These are phyloP conservation scores for Tremella mesenterica DNA, from an alignment of 768 basidiomycete genomes.

Conservation along the genomic window DNA sequence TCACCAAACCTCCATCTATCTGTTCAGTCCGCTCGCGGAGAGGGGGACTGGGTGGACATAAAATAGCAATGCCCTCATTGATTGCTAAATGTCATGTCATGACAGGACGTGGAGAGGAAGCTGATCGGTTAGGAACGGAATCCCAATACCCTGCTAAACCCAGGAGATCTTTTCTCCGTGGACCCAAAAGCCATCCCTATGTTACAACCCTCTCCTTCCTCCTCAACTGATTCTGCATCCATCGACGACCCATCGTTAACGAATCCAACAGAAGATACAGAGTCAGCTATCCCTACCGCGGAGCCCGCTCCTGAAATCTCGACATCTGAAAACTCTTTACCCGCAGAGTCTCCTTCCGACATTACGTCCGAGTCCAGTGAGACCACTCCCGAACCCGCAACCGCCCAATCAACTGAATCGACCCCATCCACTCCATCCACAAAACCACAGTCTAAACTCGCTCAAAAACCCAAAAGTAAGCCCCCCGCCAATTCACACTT, in stretches of 20 bases:
- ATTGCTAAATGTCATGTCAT: not conserved
- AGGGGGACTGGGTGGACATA: no score
- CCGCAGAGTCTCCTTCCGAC: slow-evolving; percentile 5
- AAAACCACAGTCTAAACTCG: slow-evolving; percentile 3
- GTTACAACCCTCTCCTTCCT: slow-evolving; percentile 45
- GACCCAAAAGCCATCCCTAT: slow-evolving; percentile 72
- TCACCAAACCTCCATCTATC: not conserved
- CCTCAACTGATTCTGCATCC: not conserved
- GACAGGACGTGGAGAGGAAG: not conserved
- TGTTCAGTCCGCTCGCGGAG: not conserved
- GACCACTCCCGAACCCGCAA: slow-evolving; percentile 33
- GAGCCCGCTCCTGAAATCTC: slow-evolving; percentile 8
- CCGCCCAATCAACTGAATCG: slow-evolving; percentile 1
- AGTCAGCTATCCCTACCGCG: not conserved
- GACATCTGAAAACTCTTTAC: slow-evolving; percentile 18
- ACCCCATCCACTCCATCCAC: slow-evolving; percentile 10
- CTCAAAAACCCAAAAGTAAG: not conserved
- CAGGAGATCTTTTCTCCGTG: slow-evolving; percentile 89
- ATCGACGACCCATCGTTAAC: slow-evolving; percentile 3
- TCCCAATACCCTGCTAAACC: slow-evolving; percentile 77
- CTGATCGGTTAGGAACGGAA: slow-evolving; percentile 57
- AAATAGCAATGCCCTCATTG: not conserved
- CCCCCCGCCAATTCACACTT: slow-evolving; percentile 49
- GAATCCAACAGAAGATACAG: slow-evolving; percentile 1
- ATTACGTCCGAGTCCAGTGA: slow-evolving; percentile 13